These are phyloP conservation scores for Pyrenula aspistea DNA, from an alignment of 495 filamentous ascomycete species.

Conservation along the genomic window DNA sequence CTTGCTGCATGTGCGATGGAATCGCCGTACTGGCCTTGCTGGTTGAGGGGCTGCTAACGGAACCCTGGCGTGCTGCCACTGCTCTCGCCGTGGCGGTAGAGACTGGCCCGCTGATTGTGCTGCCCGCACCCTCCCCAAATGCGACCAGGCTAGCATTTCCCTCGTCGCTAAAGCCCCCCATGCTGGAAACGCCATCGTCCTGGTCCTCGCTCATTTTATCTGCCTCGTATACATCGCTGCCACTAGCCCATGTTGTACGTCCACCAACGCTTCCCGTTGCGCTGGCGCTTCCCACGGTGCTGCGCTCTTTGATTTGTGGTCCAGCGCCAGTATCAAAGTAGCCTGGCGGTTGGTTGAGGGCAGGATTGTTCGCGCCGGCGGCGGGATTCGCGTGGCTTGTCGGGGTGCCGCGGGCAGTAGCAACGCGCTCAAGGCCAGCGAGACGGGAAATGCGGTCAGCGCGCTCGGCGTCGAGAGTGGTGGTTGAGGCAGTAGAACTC, in stretches of 20 bases:
- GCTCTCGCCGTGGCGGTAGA: conserved; percentile 22
- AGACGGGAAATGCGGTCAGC: conserved; percentile 88
- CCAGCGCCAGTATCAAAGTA: conserved; percentile 64
- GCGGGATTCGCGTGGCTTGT: conserved; percentile 19
- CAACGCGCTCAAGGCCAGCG: conserved; percentile 70
- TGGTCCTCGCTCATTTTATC: conserved; percentile 65
- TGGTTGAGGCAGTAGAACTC: conserved; percentile 42
- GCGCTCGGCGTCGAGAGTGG: conserved; percentile 75
- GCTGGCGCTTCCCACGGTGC: conserved; percentile 78
- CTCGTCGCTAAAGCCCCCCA: conserved; percentile 72
- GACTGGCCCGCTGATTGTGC: conserved; percentile 62
- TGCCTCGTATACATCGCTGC: conserved; percentile 48
- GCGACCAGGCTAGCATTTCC: conserved; percentile 63
- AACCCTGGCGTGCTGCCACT: conserved; percentile 19
- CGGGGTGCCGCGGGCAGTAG: conserved; percentile 45
- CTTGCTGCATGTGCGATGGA: conserved; percentile 9
- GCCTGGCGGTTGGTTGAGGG: conserved; percentile 21
- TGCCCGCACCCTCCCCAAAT: conserved; percentile 79
- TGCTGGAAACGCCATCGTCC: conserved; percentile 47
- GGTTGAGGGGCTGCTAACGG: conserved; percentile 23
- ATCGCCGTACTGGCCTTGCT: conserved; percentile 11
- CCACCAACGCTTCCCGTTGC: conserved; percentile 63
- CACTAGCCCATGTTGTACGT: conserved; percentile 61
- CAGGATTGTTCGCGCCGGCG: conserved; percentile 15
- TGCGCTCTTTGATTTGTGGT: conserved; percentile 50